phyloP scores from a whole-genome alignment of 257 asterid genomes.

The Solanum ossicruentum region DNA sequence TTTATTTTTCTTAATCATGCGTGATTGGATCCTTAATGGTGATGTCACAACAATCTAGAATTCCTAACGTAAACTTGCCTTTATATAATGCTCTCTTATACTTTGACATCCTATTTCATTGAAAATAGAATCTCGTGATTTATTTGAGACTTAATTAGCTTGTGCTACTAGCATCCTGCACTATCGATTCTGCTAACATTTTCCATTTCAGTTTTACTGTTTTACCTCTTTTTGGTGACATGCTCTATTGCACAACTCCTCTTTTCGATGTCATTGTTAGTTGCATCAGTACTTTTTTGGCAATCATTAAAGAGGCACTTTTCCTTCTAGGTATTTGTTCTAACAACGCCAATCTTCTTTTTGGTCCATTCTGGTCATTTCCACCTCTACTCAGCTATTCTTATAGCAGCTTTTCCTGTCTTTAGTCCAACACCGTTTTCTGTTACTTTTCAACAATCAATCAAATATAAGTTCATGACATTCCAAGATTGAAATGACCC shows the following conservation, averaged over 20 bases:
- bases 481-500: not conserved
- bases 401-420: not conserved
- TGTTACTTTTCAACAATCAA: not conserved
- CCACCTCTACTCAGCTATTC: not conserved
- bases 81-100: not conserved
- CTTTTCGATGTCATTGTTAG: not conserved
- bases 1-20: not conserved
- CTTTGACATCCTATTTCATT: not conserved
- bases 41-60: not conserved
- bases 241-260: not conserved
- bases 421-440: not conserved
- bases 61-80: not conserved
- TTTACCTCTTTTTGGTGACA: not conserved
- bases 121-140: not conserved
- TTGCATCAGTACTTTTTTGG: not conserved
- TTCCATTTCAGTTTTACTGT: not conserved
- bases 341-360: not conserved
- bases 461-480: not conserved
- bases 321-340: not conserved
- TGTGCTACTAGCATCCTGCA: not conserved
- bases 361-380: not conserved
- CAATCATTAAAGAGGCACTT: not conserved
- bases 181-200: not conserved
- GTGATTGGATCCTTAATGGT: not conserved
- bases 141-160: not conserved